Conservation (phyloP, 805 yeast genomes). For the Ogataea methylovora region DNA sequence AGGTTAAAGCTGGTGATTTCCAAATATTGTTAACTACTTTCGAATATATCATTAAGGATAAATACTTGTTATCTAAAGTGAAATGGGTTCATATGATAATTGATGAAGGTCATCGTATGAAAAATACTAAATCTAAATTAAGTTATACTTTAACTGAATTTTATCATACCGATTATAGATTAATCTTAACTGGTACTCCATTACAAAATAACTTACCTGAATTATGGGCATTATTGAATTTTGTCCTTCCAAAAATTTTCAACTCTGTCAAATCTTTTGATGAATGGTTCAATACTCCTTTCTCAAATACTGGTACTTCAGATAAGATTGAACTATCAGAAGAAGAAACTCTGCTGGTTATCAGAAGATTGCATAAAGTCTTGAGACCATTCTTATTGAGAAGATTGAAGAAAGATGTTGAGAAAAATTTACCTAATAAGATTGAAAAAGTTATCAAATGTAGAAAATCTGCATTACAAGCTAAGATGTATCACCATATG, state of each 20-base stretch:
- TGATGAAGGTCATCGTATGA: constrained; percentile 90
- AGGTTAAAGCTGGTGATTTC: constrained; percentile 61
- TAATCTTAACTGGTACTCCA: constrained; percentile 85
- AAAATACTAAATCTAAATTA: constrained; percentile 67
- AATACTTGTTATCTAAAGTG: constrained; percentile 59
- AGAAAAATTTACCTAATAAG: constrained; percentile 78
- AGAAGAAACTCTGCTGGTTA: constrained; percentile 77
- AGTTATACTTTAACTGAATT: constrained; percentile 64
- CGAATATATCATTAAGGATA: constrained; percentile 74
- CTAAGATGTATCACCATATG: constrained; percentile 69
- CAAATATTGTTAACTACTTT: constrained; percentile 74
- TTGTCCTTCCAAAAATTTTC: constrained; percentile 77
- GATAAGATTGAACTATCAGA: constrained; percentile 76
- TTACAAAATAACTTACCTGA: constrained; percentile 80
- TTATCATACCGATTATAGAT: constrained; percentile 68
- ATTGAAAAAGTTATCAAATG: constrained; percentile 79
- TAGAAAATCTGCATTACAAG: constrained; percentile 67
- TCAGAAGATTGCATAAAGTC: constrained; percentile 80
- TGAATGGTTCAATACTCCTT: constrained; percentile 87
- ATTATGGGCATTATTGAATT: constrained; percentile 77
- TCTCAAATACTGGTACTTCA: constrained; percentile 77
- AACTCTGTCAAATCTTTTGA: constrained; percentile 81
- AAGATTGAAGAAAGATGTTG: constrained; percentile 82
- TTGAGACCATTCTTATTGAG: constrained; percentile 77
- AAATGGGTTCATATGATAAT: constrained; percentile 83